These are phyloP conservation scores for Apophysomyces variabilis DNA, from an alignment of 371 early-diverging fungal species.

Conservation along the genomic window DNA sequence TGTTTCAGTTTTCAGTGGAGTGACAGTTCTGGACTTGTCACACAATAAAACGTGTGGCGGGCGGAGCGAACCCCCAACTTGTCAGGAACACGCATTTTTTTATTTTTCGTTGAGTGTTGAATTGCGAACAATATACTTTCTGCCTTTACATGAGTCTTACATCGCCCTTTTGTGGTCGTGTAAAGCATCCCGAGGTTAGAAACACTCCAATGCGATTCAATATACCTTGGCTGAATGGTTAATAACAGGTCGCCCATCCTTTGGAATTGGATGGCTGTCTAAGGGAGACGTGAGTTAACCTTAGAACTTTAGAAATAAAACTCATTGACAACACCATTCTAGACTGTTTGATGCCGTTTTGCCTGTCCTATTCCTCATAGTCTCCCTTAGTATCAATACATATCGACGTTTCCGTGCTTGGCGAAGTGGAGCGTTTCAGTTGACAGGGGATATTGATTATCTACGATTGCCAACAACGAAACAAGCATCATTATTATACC, in stretches of 20 bases:
- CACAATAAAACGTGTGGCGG: no score
- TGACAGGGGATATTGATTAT: constrained; percentile 22
- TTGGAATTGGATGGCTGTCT: constrained; percentile 36
- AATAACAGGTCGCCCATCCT: constrained; percentile 19
- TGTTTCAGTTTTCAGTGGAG: no score
- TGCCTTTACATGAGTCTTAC: constrained; percentile 19
- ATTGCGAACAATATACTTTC: not conserved
- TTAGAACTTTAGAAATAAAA: not conserved
- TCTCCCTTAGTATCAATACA: constrained; percentile 30
- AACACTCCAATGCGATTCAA: not conserved
- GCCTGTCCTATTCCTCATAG: constrained; percentile 35
- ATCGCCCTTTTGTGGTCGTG: constrained; percentile 37
- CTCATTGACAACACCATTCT: constrained; percentile 13
- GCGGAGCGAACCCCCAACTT: not conserved
- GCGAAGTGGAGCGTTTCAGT: constrained; percentile 15
- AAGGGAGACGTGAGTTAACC: constrained; percentile 35
- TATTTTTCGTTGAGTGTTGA: not conserved
- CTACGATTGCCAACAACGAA: constrained; percentile 44
- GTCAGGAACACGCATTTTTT: constrained; percentile 2
- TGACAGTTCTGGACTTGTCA: no score
- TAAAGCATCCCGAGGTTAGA: constrained; percentile 27
- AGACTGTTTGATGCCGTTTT: constrained; percentile 42
- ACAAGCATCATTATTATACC: constrained; percentile 33
- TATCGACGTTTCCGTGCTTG: constrained; percentile 26
- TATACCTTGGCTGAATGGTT: not conserved